These are phyloP conservation scores for Drechslerella stenobrocha DNA, from an alignment of 2,329 filamentous ascomycete species.

Conservation along the genomic window DNA sequence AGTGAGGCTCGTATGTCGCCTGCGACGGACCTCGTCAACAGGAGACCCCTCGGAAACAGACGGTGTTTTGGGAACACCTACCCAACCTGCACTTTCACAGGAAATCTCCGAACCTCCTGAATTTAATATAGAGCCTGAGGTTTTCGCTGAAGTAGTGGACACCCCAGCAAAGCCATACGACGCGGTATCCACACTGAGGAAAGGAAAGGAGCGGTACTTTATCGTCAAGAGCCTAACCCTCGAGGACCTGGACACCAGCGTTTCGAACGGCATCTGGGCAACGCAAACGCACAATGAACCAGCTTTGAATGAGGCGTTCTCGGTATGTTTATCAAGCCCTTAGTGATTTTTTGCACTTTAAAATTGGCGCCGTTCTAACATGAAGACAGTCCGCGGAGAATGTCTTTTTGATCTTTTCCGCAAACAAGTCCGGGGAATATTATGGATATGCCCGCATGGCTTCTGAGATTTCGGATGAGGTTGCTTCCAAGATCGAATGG, in stretches of 20 bases:
- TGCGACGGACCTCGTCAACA: slow-evolving; percentile 65
- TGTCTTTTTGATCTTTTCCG: slow-evolving; percentile 91
- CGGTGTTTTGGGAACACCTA: slow-evolving; percentile 9
- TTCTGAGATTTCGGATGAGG: slow-evolving; percentile 79
- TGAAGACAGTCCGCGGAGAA: slow-evolving; percentile 69
- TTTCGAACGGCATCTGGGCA: slow-evolving; percentile 87
- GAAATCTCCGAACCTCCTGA: slow-evolving; percentile 15
- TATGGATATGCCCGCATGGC: slow-evolving; percentile 92
- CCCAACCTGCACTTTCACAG: slow-evolving; percentile 2
- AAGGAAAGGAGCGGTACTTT: slow-evolving; percentile 75
- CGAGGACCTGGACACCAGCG: slow-evolving; percentile 85
- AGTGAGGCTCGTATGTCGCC: slow-evolving; percentile 79
- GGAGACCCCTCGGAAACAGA: slow-evolving; percentile 53
- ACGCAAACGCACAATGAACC: slow-evolving; percentile 92
- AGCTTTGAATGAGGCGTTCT: slow-evolving; percentile 77
- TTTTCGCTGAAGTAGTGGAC: slow-evolving; percentile 9
- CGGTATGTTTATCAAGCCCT: slow-evolving; percentile 61
- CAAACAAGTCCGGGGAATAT: slow-evolving; percentile 96
- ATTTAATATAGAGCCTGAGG: slow-evolving; percentile 9
- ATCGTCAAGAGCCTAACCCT: slow-evolving; percentile 90
- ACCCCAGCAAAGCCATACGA: slow-evolving; percentile 10
- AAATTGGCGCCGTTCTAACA: slow-evolving; percentile 17
- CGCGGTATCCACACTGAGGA: slow-evolving; percentile 3
- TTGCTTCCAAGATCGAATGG: slow-evolving; percentile 69
- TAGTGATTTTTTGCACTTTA: slow-evolving; percentile 36